Evolutionary conservation across 768 basidiomycete species (phyloP), one percentile per base, ranked within the genome.

Genomic region (Xerocomus potaroensis): DNA sequence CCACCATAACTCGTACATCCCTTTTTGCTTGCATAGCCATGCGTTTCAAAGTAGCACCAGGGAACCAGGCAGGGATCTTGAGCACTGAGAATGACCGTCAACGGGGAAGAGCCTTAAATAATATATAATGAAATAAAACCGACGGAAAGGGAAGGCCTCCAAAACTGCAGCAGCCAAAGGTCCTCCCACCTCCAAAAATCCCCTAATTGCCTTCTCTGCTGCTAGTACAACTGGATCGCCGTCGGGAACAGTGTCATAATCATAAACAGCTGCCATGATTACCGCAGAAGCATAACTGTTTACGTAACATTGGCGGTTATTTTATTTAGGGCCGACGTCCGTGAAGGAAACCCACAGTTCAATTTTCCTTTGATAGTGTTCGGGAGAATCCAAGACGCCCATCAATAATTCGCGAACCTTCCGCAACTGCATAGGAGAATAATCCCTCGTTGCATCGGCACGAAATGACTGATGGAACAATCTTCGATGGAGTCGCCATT

Each of bases 261-360:
- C 63, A 23, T 67, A 65, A n/a, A 66, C 63, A 18, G 41, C 53
- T 23, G 63, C 65, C 63, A 65, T 65, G 45, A 65, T 67, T 26
- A 65, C 47, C 9, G 58, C 59, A 9, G 63, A 65, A 42, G 63
- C 58, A 38, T 67, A 56, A 5, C 71, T 71, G 11, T 14, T 16
- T 14, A 49, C 23, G 29, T 23, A 35, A 27, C 27, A 39, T 31
- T 10, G 22, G 24, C 10, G 21, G 6, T 2, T 22, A 32, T 41
- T 26, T 26, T 24, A 32, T 43, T 31, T 26, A n/a, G n/a, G n/a
- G n/a, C 60, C 31, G 42, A 35, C 31, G 32, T 38, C 39, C 37
- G 23, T n/a, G 30, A 27, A 33, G n/a, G 35, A 52, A 45, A 48
- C 63, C 55, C 38, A 65, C 63, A 67, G 50, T 32, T 65, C 62